These are phyloP conservation scores for Melocanna baccifera DNA, from an alignment of 176 grass and related monocot genomes.

Conservation along the genomic window DNA sequence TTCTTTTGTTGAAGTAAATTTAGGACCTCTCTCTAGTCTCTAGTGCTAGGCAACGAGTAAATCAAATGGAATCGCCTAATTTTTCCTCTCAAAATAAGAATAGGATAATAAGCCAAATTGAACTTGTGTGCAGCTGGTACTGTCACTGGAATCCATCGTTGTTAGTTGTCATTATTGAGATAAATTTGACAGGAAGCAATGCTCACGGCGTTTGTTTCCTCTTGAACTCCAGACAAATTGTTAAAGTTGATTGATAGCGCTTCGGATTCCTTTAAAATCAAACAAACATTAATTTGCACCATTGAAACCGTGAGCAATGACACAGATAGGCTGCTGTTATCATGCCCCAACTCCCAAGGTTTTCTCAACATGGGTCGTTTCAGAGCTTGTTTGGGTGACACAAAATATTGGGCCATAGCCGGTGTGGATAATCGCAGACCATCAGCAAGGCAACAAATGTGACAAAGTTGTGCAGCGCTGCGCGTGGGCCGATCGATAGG, in stretches of 20 bases:
- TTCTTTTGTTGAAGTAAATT: background rate
- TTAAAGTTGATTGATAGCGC: background rate
- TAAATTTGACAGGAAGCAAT: background rate
- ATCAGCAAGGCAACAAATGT: background rate
- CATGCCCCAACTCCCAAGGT: background rate
- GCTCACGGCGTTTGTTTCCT: background rate
- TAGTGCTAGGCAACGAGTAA: background rate
- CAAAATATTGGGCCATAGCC: background rate
- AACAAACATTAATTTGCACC: background rate
- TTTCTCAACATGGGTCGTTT: background rate
- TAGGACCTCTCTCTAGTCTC: background rate
- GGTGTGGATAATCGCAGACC: background rate
- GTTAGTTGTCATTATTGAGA: background rate
- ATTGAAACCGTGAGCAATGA: background rate
- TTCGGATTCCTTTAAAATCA: background rate
- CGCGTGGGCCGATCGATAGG: background rate
- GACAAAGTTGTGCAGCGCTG: background rate
- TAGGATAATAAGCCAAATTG: background rate
- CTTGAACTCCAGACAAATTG: background rate
- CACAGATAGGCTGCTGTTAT: background rate
- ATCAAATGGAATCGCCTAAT: background rate
- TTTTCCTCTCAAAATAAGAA: background rate
- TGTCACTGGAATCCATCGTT: background rate
- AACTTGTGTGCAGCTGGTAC: background rate
- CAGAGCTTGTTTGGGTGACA: background rate